These are phyloP conservation scores for Canavalia gladiata DNA, from an alignment of 306 rosid genomes.

Conservation along the genomic window DNA sequence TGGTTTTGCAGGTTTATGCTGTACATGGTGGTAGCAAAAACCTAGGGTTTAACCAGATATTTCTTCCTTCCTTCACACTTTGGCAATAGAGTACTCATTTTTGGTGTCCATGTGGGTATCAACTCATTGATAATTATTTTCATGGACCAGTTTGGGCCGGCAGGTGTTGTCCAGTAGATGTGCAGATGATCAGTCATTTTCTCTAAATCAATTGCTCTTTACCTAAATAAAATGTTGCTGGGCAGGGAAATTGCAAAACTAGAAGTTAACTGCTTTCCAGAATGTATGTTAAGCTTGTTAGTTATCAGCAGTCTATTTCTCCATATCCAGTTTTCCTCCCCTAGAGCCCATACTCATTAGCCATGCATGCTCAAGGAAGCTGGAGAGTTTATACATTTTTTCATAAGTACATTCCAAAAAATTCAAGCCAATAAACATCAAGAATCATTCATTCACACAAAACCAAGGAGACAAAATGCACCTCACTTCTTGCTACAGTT, in stretches of 20 bases:
- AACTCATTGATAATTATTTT: background rate
- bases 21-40: background rate
- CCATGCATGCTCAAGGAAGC: constrained; percentile 13
- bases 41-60: background rate
- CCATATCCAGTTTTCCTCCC: constrained; percentile 3
- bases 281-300: constrained; percentile 35
- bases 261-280: background rate
- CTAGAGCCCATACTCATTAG: constrained; percentile 28
- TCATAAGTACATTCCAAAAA: constrained; percentile 10
- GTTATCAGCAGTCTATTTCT: constrained; percentile 15
- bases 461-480: constrained; percentile 53
- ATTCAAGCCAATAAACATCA: background rate
- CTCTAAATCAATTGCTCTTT: background rate
- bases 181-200: background rate
- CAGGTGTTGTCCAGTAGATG: background rate
- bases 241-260: background rate
- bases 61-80: constrained; percentile 13
- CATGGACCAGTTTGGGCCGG: background rate
- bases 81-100: background rate
- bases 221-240: background rate
- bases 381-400: background rate
- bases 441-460: constrained; percentile 31
- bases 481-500: constrained; percentile 94
- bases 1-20: constrained; percentile 1
- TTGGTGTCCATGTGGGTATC: background rate